Evolutionary conservation across 2,329 filamentous ascomycete species (phyloP).

Genomic region (Metarhizium guizhouense): DNA sequence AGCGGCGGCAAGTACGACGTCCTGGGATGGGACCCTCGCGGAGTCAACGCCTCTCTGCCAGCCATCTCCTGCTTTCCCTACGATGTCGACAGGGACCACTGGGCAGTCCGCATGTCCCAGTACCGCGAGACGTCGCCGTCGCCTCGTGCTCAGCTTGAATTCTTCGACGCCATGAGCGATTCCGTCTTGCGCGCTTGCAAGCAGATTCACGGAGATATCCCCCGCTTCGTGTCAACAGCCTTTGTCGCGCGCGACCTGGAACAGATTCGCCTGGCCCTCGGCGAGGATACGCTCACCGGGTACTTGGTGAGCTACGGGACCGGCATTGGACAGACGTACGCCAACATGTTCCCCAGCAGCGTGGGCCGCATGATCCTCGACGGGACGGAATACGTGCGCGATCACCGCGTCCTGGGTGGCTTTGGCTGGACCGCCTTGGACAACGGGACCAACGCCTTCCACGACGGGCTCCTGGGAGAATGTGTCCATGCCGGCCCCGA

Average conservation of each 20-base stretch:
- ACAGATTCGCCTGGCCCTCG: constrained; percentile 35
- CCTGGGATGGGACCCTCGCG: constrained; percentile 46
- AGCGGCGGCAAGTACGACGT: constrained; percentile 36
- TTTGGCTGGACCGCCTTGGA: constrained; percentile 39
- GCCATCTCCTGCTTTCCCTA: constrained; percentile 36
- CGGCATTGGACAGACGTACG: constrained; percentile 42
- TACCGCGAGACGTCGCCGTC: constrained; percentile 28
- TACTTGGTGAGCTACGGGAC: constrained; percentile 45
- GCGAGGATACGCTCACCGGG: constrained; percentile 37
- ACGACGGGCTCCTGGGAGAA: constrained; percentile 40
- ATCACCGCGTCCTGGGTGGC: constrained; percentile 35
- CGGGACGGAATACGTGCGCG: constrained; percentile 37
- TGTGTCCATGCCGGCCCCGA: constrained; percentile 38
- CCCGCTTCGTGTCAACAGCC: constrained; percentile 36
- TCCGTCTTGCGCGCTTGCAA: constrained; percentile 35
- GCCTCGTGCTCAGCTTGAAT: constrained; percentile 28
- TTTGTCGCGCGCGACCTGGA: constrained; percentile 40
- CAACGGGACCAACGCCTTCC: constrained; percentile 39
- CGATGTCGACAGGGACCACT: constrained; percentile 36
- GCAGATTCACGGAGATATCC: constrained; percentile 33
- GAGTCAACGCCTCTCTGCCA: constrained; percentile 39
- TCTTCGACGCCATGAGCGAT: constrained; percentile 37
- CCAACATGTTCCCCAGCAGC: constrained; percentile 38
- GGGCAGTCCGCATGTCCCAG: constrained; percentile 29
- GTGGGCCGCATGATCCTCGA: constrained; percentile 41